phyloP scores from a whole-genome alignment of 768 basidiomycete species.

The Boletus edulis region DNA sequence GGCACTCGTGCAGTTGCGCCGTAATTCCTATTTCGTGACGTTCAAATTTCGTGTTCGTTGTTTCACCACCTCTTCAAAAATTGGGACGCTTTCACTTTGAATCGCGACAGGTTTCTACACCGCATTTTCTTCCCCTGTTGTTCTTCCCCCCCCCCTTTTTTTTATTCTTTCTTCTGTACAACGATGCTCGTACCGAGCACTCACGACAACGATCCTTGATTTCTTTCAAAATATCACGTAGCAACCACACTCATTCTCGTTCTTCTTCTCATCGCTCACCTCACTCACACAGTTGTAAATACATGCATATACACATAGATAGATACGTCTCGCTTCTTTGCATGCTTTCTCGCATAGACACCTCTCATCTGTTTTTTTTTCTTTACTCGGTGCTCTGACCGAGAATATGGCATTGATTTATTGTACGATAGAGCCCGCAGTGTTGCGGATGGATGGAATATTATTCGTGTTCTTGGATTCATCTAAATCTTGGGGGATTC shows the following conservation, averaged over 20 bases:
- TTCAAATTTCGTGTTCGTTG: constrained; percentile 2
- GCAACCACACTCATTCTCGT: constrained; percentile 27
- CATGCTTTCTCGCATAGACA: constrained; percentile 31
- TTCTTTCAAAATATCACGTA: constrained; percentile 6
- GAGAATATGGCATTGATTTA: constrained; percentile 36
- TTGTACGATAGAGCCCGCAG: constrained; percentile 31
- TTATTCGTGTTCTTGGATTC: constrained; percentile 28
- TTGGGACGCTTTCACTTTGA: constrained; percentile 21
- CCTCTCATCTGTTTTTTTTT: constrained; percentile 9
- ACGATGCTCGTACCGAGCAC: constrained; percentile 19
- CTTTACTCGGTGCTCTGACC: constrained; percentile 6
- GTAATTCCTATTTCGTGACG: constrained; percentile 10
- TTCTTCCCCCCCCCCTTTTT: not conserved
- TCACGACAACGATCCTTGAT: constrained; percentile 23
- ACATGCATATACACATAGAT: constrained; percentile 38
- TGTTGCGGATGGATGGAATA: constrained; percentile 32
- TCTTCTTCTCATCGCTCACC: constrained; percentile 9
- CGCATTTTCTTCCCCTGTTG: constrained; percentile 6
- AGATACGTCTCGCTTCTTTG: constrained; percentile 23
- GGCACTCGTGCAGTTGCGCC: constrained; percentile 5
- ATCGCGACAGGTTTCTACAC: constrained; percentile 17
- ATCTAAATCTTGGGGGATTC: not conserved
- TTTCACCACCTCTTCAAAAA: constrained; percentile 3
- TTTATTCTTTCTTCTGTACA: constrained; percentile 1
- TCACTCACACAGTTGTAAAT: constrained; percentile 35